Base-by-base conservation (phyloP, 768 basidiomycete species). In the Termitomyces sp. region DNA sequence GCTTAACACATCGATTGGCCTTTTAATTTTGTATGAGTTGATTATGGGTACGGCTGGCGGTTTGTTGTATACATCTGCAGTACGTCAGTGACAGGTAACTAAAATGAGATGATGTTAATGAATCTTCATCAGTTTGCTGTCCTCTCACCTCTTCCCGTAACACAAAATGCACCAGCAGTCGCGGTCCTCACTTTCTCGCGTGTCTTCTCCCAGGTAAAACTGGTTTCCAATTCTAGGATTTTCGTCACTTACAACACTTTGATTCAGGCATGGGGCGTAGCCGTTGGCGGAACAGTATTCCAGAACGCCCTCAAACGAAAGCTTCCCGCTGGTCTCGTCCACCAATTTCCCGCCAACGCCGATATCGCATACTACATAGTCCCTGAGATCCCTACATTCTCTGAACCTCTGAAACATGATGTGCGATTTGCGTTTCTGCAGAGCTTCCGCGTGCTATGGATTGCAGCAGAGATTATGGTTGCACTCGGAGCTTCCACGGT, bases 211-310 rank as follows among this genome's bases (percentile, higher is more conserved):
- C 62, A 69, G 43, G 76, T 73, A 43, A 39, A 65, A 42, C 11
- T 38, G 1, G 0, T 16, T 31, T 13, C 33, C 6, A 36, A 32
- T 12, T 23, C 32, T 18, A 44, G 11, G 5, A 10, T 48, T 7
- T 22, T 9, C 39, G 3, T 20, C 22, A 44, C 15, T 43, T 5
- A 25, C 23, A 4, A 36, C 52, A 29, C 7, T 27, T n/a, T 10
- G 10, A 18, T 33, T 1, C 64, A 81, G 73, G 71, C 69, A 6
- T 80, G 80, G 76, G 84, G 83, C 0, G 66, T 83, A 57, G 70
- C 77, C 0, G 74, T 85, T 54, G 76, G 78, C 2, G 71, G 70
- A 13, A 72, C 78, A 0, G 71, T 84, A 42, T 69, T 86, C 7
- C 77, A 81, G 57, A 86, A 81, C 63, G 56, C 75, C 48, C 75